These are phyloP conservation scores for Friedmanniomyces simplex DNA, from an alignment of 495 filamentous ascomycete genomes.

Conservation along the genomic window DNA sequence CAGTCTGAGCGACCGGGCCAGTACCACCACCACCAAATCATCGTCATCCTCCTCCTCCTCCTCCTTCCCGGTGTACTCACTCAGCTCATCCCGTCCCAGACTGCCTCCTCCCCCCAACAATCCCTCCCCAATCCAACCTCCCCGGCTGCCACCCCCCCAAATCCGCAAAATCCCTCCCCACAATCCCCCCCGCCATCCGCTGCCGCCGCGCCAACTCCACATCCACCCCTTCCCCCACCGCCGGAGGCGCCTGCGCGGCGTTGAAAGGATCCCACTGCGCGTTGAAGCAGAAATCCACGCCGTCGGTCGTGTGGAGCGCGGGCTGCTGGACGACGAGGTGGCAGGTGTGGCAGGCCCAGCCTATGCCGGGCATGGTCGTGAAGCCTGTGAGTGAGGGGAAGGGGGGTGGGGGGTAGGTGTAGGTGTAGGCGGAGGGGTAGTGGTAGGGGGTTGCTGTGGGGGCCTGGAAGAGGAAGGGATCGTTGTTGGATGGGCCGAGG, in stretches of 20 bases:
- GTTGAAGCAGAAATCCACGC: neutral
- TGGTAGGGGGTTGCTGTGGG: no score
- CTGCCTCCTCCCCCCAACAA: no score
- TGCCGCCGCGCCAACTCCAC: neutral
- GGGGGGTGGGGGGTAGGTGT: neutral
- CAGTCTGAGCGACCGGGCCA: no score
- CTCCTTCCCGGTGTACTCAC: no score
- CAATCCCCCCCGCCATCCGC: neutral
- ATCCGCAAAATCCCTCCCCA: neutral
- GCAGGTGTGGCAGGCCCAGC: neutral
- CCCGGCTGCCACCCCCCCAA: no score
- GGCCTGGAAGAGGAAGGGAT: neutral
- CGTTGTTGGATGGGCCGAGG: neutral
- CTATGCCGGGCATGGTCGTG: neutral
- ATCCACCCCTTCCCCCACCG: neutral
- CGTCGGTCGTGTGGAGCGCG: neutral
- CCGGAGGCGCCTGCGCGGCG: neutral
- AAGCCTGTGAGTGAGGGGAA: neutral
- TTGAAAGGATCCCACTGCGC: neutral
- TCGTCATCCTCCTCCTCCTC: no score
- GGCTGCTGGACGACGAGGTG: neutral
- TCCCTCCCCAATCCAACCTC: no score
- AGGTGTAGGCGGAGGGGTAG: neutral
- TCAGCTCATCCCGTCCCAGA: no score
- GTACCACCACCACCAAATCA: no score